Base-by-base conservation (phyloP, 2,329 filamentous ascomycete species). In the Phialocephala sp. region DNA sequence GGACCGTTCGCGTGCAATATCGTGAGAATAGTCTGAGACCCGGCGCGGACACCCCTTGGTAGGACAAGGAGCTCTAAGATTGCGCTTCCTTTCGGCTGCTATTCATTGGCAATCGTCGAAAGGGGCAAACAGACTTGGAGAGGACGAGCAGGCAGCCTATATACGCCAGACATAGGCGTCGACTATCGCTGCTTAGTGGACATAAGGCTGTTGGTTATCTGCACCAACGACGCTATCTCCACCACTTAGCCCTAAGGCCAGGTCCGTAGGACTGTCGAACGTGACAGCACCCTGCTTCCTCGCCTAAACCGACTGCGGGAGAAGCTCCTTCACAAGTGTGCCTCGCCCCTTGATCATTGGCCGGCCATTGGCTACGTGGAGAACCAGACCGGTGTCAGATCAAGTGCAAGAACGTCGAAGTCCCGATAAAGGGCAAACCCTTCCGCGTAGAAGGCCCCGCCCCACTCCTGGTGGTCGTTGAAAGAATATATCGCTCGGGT, bases 171-270 rank as follows among this genome's bases (percentile, higher is more conserved):
- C 52, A 37, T 39, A 63, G 65, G 64, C 60, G 59, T 66, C 64
- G 65, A 55, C 47, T 55, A 62, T 62, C 55, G 55, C 56, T 68
- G 66, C 68, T 70, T 62, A 71, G 67, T 71, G 73, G 71, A 68
- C 66, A 69, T 70, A 72, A 69, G 66, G 64, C 60, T 69, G 62
- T 65, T 66, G 47, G 66, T 66, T 64, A 73, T 69, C 69, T 73
- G 73, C 69, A 72, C 39, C 61, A 61, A 59, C 59, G 55, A 65
- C 60, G 60, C 68, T 73, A 71, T 70, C 64, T 73, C 69, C 71
- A 70, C 68, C 68, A 71, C 59, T 72, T 39, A 66, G 62, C 60
- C 61, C 47, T 50, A 65, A 63, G 62, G 36, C 59, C 64, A 65
- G 67, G 60, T 50, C 54, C 20, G 45, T 62, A 57, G 41, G 18